Evolutionary conservation across 331 rosid species (phyloP).

Genomic region (Telfairia occidentalis): DNA sequence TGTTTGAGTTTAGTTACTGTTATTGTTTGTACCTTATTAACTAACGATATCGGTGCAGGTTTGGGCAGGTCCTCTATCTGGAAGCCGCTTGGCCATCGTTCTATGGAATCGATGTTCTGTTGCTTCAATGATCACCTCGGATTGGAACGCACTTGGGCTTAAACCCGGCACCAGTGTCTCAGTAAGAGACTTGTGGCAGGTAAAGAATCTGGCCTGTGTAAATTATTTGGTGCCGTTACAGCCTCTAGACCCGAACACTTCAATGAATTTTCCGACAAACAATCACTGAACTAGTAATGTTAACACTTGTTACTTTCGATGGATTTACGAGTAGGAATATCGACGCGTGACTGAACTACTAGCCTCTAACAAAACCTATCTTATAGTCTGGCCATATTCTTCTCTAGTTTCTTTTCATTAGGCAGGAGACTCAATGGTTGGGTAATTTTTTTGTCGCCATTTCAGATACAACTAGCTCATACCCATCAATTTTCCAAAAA

Average conservation of each 20-base stretch:
- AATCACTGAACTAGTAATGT: too few species aligned
- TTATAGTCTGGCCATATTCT: neutral
- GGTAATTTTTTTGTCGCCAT: neutral
- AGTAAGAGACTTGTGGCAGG: constrained; percentile 94
- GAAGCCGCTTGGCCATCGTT: constrained; percentile 44
- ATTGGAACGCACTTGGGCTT: constrained; percentile 66
- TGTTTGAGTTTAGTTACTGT: neutral
- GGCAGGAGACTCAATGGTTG: too few species aligned
- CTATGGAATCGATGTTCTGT: constrained; percentile 82
- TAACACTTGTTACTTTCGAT: neutral
- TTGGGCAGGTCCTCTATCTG: constrained; percentile 92
- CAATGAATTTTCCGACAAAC: neutral
- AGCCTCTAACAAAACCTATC: neutral
- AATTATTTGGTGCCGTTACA: neutral
- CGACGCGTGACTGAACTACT: neutral
- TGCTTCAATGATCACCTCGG: constrained; percentile 38
- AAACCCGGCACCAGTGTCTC: constrained; percentile 44
- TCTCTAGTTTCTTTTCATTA: neutral
- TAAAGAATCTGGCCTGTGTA: constrained; percentile 19
- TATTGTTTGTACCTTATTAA: neutral
- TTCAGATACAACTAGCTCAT: neutral
- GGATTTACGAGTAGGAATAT: neutral
- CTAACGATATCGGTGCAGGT: constrained; percentile 33
- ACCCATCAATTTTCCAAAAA: neutral
- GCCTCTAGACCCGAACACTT: neutral